Base-by-base conservation (phyloP, 1,284 basidiomycete species). In the Ganoderma multipileum region DNA sequence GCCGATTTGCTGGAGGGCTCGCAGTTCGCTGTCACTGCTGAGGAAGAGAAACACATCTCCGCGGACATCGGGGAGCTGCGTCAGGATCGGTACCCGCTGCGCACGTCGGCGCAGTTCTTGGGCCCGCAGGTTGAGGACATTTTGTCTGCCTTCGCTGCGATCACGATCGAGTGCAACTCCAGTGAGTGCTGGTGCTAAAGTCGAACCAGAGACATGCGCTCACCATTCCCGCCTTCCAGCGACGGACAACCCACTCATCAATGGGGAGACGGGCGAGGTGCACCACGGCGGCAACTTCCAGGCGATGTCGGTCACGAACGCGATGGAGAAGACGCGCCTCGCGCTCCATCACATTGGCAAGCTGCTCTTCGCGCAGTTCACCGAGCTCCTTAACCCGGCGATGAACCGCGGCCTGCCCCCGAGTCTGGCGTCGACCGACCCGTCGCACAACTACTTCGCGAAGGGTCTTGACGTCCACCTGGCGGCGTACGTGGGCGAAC, bases 261-360 rank as follows among this genome's bases (percentile, higher is more conserved):
- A 94, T 73, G 83, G 88, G 30, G 85, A 88, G 70, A 89, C 87
- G 23, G 89, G 89, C 8, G 81, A 85, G 52, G 85, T 94, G 8
- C 92, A 94, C 78, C 91, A 95, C 73, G 94, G 94, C 23, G 95
- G 95, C 14, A 95, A 95, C 77, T 95, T 96, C 86, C 93, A 95
- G 78, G 94, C 93, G 1, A 93, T 95, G 89, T 85, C 93, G 1
- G 88, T 96, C 64, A 94, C 94, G 8, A 95, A 94, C 68, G 91
- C 91, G 4, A 95, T 96, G 91, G 95, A 96, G 79, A 94, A 95
- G 79, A 92, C 93, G 5, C 90, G 95, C 23, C 87, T 96, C 50
- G 86, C 91, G 3, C 82, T 96, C 36, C 89, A 94, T 72, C 93
- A 95, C 75, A 86, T 96, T 66, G 95, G 94, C 69, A 94, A 95